Conservation (phyloP, 169 alveolate species). For the Plasmodium berghei region DNA sequence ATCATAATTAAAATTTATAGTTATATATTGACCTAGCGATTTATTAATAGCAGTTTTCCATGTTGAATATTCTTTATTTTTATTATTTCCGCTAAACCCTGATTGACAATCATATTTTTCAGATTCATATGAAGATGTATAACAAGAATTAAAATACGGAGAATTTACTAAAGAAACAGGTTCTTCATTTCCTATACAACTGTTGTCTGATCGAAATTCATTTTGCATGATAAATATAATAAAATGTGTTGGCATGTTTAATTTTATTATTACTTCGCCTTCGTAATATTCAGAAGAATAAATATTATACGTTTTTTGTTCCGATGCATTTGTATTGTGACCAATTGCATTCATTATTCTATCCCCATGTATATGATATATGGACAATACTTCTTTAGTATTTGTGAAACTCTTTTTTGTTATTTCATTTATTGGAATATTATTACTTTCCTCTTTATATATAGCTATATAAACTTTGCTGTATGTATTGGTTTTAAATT, state of each 20-base stretch:
- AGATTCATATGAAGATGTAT: conserved; percentile 80
- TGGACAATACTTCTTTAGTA: conserved; percentile 62
- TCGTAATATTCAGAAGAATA: conserved; percentile 55
- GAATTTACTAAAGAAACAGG: conserved; percentile 74
- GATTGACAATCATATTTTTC: conserved; percentile 82
- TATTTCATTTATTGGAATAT: conserved; percentile 70
- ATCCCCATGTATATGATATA: conserved; percentile 63
- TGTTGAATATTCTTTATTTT: conserved; percentile 82
- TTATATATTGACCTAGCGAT: conserved; percentile 82
- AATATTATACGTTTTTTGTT: conserved; percentile 60
- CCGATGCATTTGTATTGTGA: conserved; percentile 52
- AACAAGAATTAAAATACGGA: conserved; percentile 58
- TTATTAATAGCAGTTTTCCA: conserved; percentile 81
- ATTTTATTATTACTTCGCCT: conserved; percentile 57
- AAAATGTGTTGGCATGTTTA: conserved; percentile 77
- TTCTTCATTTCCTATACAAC: conserved; percentile 75
- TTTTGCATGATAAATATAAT: conserved; percentile 77
- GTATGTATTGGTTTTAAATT: conserved; percentile 77
- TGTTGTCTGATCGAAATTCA: conserved; percentile 73
- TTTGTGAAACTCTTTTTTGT: conserved; percentile 16
- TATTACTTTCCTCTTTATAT: conserved; percentile 77
- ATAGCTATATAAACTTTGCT: conserved; percentile 82
- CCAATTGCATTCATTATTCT: too few relatives aligned
- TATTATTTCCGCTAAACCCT: conserved; percentile 82
- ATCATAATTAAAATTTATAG: conserved; percentile 80